Base-by-base conservation (phyloP, 1,284 basidiomycete species). In the Mycena sp. region DNA sequence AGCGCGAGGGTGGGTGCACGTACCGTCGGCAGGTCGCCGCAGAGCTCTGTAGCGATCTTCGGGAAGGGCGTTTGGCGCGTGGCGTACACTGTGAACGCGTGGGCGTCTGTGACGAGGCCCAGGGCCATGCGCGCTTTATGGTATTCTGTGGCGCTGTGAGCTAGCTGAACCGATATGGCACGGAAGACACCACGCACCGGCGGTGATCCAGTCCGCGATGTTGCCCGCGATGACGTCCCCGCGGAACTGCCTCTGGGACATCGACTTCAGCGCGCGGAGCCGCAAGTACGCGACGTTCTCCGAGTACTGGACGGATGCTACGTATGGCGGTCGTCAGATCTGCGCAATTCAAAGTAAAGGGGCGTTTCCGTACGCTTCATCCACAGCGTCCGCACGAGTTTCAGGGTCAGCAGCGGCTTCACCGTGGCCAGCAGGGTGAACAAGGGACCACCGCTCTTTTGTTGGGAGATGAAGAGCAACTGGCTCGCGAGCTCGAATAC, bases 181-280 rank as follows among this genome's bases (percentile, higher is more conserved):
- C n/a, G n/a, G n/a, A n/a, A n/a, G n/a, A n/a, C n/a, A n/a, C n/a
- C n/a, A n/a, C n/a, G n/a, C n/a, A n/a, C n/a, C n/a, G n/a, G n/a
- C n/a, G 30, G 52, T 62, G 23, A 67, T 64, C 62, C 62, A 67
- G 0, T 48, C 62, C 9, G 48, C 62, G 14, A 67, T 58, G 19
- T 58, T 44, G 4, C 55, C 58, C 3, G 54, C 37, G 16, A 67
- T 61, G 6, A 67, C 38, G 9, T 67, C 62, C 25, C 49, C 56
- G 4, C 65, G 62, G 29, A 41, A 61, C 0, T 12, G 19, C 19
- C 30, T 2, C 4, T n/a, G 23, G 2, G 58, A 23, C 65, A 67
- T 63, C 2, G 32, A 52, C 62, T n/a, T n/a, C n/a, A n/a, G n/a
- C n/a, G n/a, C n/a, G n/a, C n/a, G n/a, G n/a, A n/a, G n/a, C n/a